Evolutionary conservation across 805 yeast genomes (phyloP).

Genomic region (Wickerhamiella occidentalis): DNA sequence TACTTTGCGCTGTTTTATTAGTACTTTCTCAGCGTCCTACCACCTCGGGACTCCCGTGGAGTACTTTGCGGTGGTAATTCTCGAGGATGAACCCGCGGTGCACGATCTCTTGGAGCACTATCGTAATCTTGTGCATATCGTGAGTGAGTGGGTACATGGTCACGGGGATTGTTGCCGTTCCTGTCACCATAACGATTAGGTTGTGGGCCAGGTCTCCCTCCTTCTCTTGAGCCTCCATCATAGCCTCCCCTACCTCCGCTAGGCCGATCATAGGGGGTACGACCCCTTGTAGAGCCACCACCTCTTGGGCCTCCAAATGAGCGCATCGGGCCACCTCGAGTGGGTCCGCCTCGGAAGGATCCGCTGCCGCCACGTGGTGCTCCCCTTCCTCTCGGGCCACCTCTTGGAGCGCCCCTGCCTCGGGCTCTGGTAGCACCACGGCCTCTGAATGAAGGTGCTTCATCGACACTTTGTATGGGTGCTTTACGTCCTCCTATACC

Average conservation of each 20-base stretch:
- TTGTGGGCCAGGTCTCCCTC: neutral
- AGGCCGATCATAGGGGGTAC: neutral
- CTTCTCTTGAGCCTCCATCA: neutral
- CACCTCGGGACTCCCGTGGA: neutral
- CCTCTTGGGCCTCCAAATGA: neutral
- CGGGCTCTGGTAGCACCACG: neutral
- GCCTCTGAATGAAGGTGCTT: neutral
- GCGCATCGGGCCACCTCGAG: neutral
- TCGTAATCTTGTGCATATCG: neutral
- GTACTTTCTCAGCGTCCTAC: neutral
- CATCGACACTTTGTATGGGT: neutral
- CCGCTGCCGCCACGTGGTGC: neutral
- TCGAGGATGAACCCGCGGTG: neutral
- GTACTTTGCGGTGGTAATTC: neutral
- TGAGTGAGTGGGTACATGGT: neutral
- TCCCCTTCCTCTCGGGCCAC: neutral
- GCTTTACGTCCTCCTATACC: conserved; percentile 70
- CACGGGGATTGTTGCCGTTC: neutral
- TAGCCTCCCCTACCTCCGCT: neutral
- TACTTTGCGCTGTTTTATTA: neutral
- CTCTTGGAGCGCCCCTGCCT: conserved; percentile 22
- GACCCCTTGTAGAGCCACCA: neutral
- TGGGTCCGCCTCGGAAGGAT: neutral
- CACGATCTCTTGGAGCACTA: neutral
- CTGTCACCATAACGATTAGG: neutral